Conservation (phyloP, 257 asterid species). For the Ajuga chamaepitys region DNA sequence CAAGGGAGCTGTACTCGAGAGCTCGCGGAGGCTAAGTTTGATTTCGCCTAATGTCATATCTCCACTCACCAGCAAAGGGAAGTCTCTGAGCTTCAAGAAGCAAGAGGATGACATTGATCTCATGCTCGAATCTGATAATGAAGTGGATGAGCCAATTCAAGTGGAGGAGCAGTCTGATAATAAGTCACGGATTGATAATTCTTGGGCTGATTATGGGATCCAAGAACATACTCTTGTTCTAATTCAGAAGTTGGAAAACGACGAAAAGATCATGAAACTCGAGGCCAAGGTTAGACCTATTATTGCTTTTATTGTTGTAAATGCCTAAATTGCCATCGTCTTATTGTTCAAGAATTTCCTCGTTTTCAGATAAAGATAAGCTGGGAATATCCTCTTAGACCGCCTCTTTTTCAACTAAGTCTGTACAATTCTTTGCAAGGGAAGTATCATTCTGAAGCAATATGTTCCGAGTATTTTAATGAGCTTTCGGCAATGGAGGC, state of each 20-base stretch:
- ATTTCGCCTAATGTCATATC: constrained; percentile 61
- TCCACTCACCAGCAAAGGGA: constrained; percentile 49
- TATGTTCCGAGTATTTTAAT: constrained; percentile 59
- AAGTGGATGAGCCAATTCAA: constrained; percentile 55
- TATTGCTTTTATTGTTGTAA: constrained; percentile 2
- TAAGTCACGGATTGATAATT: constrained; percentile 20
- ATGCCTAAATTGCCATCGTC: neutral
- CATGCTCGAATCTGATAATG: constrained; percentile 75
- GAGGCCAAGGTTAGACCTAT: constrained; percentile 66
- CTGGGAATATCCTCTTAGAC: constrained; percentile 83
- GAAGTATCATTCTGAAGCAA: constrained; percentile 34
- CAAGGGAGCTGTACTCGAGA: constrained; percentile 40
- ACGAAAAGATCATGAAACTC: constrained; percentile 43
- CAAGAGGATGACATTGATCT: constrained; percentile 69
- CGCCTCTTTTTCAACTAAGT: constrained; percentile 61
- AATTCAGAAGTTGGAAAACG: constrained; percentile 39
- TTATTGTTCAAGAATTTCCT: neutral
- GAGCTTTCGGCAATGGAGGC: constrained; percentile 96
- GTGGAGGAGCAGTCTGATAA: constrained; percentile 44
- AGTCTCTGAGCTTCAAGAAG: constrained; percentile 62
- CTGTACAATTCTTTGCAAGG: constrained; percentile 34
- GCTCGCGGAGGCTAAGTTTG: constrained; percentile 51
- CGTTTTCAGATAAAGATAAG: constrained; percentile 63
- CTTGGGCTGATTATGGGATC: constrained; percentile 61
- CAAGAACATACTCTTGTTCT: constrained; percentile 61